These are phyloP conservation scores for Aurantiochytrium sp. DNA, from an alignment of 108 stramenopile species.

Conservation along the genomic window DNA sequence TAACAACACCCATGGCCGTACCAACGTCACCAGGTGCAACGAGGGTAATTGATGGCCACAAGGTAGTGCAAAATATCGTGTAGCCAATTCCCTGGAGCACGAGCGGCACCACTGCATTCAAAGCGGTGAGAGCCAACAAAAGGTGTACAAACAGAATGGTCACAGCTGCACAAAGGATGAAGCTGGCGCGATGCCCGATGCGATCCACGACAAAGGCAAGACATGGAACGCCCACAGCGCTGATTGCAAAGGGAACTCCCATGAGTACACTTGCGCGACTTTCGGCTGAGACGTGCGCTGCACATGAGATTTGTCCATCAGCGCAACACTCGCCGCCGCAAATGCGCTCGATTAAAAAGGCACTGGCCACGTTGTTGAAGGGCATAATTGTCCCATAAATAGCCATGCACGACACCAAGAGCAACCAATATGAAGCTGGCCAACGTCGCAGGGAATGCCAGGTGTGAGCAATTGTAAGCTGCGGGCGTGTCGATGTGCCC, in stretches of 20 bases:
- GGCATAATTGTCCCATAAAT: conserved; percentile 61
- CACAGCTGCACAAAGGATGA: conserved; percentile 39
- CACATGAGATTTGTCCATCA: background rate
- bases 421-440: conserved; percentile 45
- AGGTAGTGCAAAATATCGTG: conserved; percentile 50
- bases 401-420: conserved; percentile 51
- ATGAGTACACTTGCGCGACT: conserved; percentile 26
- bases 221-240: conserved; percentile 40
- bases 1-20: conserved; percentile 56
- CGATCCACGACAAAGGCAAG: conserved; percentile 54
- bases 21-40: conserved; percentile 45
- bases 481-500: too few species aligned
- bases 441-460: background rate
- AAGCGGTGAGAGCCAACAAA: conserved; percentile 22
- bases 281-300: conserved; percentile 13
- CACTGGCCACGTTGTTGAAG: conserved; percentile 60
- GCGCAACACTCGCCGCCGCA: conserved; percentile 6
- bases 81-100: conserved; percentile 57
- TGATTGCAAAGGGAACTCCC: conserved; percentile 35
- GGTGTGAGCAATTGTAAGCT: background rate
- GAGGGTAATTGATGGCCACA: conserved; percentile 63
- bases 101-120: conserved; percentile 43
- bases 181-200: conserved; percentile 45
- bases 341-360: conserved; percentile 54
- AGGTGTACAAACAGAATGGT: conserved; percentile 44